These are phyloP conservation scores for Xylaria sp. DNA, from an alignment of 2,329 filamentous ascomycete genomes.

Conservation along the genomic window DNA sequence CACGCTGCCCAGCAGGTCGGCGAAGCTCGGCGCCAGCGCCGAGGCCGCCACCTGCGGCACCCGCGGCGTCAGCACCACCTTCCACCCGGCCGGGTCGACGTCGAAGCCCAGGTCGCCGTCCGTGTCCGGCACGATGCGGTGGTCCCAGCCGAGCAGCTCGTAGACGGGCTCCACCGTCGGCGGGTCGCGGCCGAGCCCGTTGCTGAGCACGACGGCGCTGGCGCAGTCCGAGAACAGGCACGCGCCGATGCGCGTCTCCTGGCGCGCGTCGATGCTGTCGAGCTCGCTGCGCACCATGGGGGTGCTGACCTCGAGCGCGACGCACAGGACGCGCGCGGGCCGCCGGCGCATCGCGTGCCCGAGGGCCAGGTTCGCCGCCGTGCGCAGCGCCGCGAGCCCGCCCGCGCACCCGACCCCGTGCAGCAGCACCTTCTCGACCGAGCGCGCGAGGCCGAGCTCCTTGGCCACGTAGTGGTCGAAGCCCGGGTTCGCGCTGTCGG, in stretches of 20 bases:
- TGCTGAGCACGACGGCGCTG: conserved; percentile 67
- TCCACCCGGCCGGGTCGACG: conserved; percentile 67
- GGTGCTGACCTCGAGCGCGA: conserved; percentile 66
- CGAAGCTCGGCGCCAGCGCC: conserved; percentile 57
- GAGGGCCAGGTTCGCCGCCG: conserved; percentile 67
- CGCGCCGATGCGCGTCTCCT: conserved; percentile 66
- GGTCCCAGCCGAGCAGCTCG: conserved; percentile 67
- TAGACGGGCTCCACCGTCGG: conserved; percentile 51
- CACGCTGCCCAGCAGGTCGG: conserved; percentile 54
- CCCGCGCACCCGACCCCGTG: conserved; percentile 70
- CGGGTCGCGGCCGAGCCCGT: conserved; percentile 60
- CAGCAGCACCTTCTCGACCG: conserved; percentile 66
- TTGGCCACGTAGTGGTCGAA: conserved; percentile 68
- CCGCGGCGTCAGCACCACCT: conserved; percentile 64
- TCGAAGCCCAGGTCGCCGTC: conserved; percentile 67
- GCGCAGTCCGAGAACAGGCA: conserved; percentile 72
- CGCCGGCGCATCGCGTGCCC: conserved; percentile 61
- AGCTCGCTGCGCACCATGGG: conserved; percentile 66
- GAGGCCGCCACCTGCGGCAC: conserved; percentile 60
- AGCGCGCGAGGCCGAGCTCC: conserved; percentile 57
- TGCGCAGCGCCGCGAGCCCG: conserved; percentile 62
- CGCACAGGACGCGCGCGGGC: conserved; percentile 65
- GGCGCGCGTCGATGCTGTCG: conserved; percentile 60
- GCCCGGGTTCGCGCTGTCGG: conserved; percentile 69
- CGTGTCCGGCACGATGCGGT: conserved; percentile 63